Base-by-base conservation (phyloP, 768 basidiomycete genomes). In the Termitomyces sp. region DNA sequence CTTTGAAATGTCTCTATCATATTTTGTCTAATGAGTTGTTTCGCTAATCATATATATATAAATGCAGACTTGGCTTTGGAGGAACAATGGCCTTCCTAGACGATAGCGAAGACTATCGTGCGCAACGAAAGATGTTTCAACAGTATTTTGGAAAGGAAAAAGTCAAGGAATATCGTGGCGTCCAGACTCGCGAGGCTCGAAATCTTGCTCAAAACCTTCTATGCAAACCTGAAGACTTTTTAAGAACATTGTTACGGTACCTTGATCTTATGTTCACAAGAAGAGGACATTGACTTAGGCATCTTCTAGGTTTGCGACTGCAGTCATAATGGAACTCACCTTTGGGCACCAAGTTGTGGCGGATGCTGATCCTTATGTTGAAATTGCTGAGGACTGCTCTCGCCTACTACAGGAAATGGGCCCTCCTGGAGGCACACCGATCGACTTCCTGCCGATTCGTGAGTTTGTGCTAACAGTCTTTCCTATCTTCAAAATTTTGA, bases 121-220 rank as follows among this genome's bases (percentile, higher is more conserved):
- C 32, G 3, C 61, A 65, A 17, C 51, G 61, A n/a, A 62, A 51
- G 21, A 56, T 51, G 41, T 50, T 56, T 7, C n/a, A 37, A 3
- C 55, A 51, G 19, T 51, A 56, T 14, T 56, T 58, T 21, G 37
- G 28, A 52, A 63, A 60, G 39, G 59, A 52, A 23, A 57, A 46
- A n/a, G 21, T 35, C 39, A 51, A 23, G n/a, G 49, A 44, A 14
- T 51, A 62, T 53, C 57, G 53, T 12, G 52, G 30, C 2, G 35
- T 63, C 0, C 62, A 60, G 39, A 16, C 30, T 16, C 43, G 59
- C 19, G 64, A 64, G 41, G 65, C 62, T n/a, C 62, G 54, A 11
- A 21, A 54, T 16, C 59, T 67, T n/a, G 59, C 58, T 3, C 48
- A 60, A 7, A 56, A 60, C 11, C 51, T 53, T 66, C 23, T 34